Evolutionary conservation across 2,329 filamentous ascomycete species (phyloP).

Genomic region (Clarireedia hainanense): DNA sequence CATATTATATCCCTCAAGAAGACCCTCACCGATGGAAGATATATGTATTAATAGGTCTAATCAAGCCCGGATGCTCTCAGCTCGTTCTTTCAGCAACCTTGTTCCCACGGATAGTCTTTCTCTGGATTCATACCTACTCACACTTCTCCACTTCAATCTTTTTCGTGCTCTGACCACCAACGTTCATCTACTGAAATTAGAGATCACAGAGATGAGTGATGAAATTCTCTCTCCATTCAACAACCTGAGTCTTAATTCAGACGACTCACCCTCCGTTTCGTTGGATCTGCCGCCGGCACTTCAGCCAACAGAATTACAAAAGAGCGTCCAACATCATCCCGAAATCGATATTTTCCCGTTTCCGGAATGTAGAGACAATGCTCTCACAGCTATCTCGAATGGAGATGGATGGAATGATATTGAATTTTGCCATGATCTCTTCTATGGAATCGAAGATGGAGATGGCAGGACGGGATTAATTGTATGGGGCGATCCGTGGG

Average conservation of each 20-base stretch:
- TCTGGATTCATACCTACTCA: slow-evolving; percentile 25
- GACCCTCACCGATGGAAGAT: not conserved
- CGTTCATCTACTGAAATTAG: slow-evolving; percentile 24
- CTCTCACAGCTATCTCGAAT: slow-evolving; percentile 29
- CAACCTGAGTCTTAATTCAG: too few species aligned
- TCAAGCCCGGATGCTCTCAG: not conserved
- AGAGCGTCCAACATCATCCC: slow-evolving; percentile 33
- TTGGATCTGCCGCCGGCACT: slow-evolving; percentile 18
- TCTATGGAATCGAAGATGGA: slow-evolving; percentile 22
- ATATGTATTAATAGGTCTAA: slow-evolving; percentile 5
- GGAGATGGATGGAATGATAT: slow-evolving; percentile 29
- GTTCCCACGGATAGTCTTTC: slow-evolving; percentile 9
- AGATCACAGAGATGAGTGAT: slow-evolving; percentile 12
- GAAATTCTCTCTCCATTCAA: slow-evolving; percentile 18
- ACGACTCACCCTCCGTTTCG: too few species aligned
- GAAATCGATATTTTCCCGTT: slow-evolving; percentile 32
- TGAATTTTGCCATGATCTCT: slow-evolving; percentile 33
- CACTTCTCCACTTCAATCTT: slow-evolving; percentile 33
- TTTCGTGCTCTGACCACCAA: slow-evolving; percentile 31
- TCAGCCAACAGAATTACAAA: slow-evolving; percentile 34
- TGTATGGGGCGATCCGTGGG: slow-evolving; percentile 42
- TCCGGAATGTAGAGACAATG: slow-evolving; percentile 34
- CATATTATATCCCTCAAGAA: not conserved
- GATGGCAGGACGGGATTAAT: slow-evolving; percentile 31
- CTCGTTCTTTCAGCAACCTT: slow-evolving; percentile 8